Base-by-base conservation (phyloP, 768 basidiomycete genomes). In the Boletus barrowsii region DNA sequence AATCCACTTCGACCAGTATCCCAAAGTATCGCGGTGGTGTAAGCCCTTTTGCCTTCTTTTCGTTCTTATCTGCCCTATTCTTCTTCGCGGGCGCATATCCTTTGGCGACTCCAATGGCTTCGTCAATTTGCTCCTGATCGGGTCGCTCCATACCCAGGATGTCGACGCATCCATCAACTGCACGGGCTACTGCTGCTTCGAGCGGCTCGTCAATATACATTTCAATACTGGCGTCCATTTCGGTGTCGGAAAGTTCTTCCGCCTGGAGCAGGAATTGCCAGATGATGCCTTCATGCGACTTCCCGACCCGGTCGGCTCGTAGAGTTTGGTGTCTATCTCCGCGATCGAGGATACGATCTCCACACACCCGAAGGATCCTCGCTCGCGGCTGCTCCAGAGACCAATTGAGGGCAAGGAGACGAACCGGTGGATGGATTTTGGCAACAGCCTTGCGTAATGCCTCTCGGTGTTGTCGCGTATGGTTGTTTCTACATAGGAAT, bases 241-340 rank as follows among this genome's bases (percentile, higher is more conserved):
- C 85, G 15, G 62, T 61, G 2, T 75, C 72, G 1, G 77, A 69
- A 9, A 98, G 83, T 58, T 82, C 78, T 58, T 94, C 83, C 0
- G 75, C 68, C n/a, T 72, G 57, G 24, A 72, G 74, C 49, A 98
- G 72, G 73, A 99, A 98, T 71, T 75, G 77, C 83, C 86, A 85
- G n/a, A 98, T 69, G 18, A 95, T 81, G 6, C 81, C 76, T 69
- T 97, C 94, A 70, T 98, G 90, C 26, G 70, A 62, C 51, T 78
- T 80, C 17, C 71, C 66, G 15, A 66, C 51, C 10, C 64, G 67
- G 57, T 86, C 83, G 0, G 86, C 84, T 36, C 79, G 83, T 1
- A 99, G 81, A 0, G 82, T 81, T 67, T 98, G 89, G 73, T 99
- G 97, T 57, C 88, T 90, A 5, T 83, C 80, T 0, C 96, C 97